These are phyloP conservation scores for Mentha longifolia DNA, from an alignment of 257 asterid genomes.

Conservation along the genomic window DNA sequence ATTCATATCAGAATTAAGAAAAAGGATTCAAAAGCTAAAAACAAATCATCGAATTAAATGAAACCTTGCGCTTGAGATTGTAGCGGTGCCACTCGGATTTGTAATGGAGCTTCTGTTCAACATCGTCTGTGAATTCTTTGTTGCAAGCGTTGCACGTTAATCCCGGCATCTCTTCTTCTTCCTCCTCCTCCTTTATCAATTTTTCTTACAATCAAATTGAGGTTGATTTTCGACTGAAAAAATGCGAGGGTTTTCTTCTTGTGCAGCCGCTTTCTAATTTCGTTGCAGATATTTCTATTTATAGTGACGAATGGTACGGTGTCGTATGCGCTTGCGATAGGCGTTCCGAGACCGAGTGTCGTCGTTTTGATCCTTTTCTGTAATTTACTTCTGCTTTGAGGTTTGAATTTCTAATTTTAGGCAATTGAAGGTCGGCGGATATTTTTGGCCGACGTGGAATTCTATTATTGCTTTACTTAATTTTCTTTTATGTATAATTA, in stretches of 20 bases:
- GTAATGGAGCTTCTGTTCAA: slow-evolving; percentile 83
- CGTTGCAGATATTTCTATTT: slow-evolving; percentile 16
- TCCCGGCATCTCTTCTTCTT: slow-evolving; percentile 48
- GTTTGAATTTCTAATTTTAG: background rate
- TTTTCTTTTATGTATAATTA: too few relatives aligned
- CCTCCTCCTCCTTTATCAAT: background rate
- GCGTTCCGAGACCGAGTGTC: background rate
- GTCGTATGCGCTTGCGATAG: slow-evolving; percentile 35
- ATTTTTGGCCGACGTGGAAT: background rate
- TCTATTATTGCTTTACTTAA: background rate
- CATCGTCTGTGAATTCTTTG: slow-evolving; percentile 66
- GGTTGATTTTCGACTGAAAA: slow-evolving; percentile 7
- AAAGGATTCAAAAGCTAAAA: background rate
- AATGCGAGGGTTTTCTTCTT: slow-evolving; percentile 24
- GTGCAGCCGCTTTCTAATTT: slow-evolving; percentile 7
- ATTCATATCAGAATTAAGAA: background rate
- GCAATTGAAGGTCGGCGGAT: background rate
- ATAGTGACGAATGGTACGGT: background rate
- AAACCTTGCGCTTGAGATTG: slow-evolving; percentile 94
- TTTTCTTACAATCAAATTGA: background rate
- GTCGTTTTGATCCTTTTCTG: background rate
- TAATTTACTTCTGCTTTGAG: background rate
- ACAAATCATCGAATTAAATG: background rate
- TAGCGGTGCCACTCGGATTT: slow-evolving; percentile 98
- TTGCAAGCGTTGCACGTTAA: slow-evolving; percentile 91